Percentiles rank a stretch among this genome's conserved stretches.
These are phyloP conservation scores for Diddensiella santjacobensis DNA, from an alignment of 805 yeast genomes.

Conservation along the genomic window DNA sequence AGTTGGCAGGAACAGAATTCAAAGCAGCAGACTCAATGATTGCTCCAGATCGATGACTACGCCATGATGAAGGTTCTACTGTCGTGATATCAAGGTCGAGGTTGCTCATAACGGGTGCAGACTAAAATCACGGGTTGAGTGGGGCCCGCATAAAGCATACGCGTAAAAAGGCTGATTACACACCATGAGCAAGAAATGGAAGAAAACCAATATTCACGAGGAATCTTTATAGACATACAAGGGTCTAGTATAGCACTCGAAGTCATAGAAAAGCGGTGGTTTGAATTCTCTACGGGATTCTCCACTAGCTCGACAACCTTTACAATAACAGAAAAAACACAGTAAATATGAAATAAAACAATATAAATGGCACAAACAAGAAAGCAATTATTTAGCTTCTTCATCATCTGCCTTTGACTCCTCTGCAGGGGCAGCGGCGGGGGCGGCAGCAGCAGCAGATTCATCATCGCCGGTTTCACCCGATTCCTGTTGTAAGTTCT, in stretches of 20 bases:
- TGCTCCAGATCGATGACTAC: neutral
- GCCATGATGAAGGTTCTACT: neutral
- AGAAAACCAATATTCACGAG: no score
- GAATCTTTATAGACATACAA: no score
- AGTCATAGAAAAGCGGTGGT: no score
- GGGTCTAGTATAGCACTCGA: no score
- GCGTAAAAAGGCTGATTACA: no score
- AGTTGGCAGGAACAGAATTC: neutral
- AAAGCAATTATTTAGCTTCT: constrained; percentile 7
- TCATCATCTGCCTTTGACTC: constrained; percentile 4
- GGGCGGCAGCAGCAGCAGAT: constrained; percentile 19
- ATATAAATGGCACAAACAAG: constrained; percentile 4
- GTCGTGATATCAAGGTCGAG: neutral
- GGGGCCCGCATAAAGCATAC: no score
- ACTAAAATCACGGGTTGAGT: no score
- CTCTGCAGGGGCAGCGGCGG: constrained; percentile 13
- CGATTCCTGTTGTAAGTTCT: constrained; percentile 20
- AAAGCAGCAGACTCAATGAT: neutral
- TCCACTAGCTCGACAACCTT: neutral
- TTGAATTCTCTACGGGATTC: no score
- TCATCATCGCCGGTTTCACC: constrained; percentile 17
- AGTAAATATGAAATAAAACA: constrained; percentile 3
- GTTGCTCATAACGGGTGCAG: no score
- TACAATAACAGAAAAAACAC: neutral
- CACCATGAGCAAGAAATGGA: no score